Base-by-base conservation (phyloP, 306 rosid genomes). In the Prinsepia uniflora region DNA sequence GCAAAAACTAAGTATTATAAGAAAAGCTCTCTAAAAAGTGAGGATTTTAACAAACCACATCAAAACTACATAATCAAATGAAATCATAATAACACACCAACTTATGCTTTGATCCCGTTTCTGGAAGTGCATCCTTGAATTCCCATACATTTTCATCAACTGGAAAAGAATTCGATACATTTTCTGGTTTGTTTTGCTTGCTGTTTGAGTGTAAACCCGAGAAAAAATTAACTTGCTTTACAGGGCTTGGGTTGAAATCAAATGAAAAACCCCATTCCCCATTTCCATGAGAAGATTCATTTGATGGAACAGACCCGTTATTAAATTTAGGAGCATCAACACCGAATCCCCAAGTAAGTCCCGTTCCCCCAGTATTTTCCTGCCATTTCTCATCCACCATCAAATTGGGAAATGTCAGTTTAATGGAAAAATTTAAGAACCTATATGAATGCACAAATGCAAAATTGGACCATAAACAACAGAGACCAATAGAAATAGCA, bases 191-290 rank as follows among this genome's bases (percentile, higher is more conserved):
- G 72, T 62, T 80, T 44, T 57, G 78, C 73, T 78, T 71, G 71
- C 74, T 81, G 67, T 65, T 69, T 1, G 48, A 58, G 74, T 60
- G 64, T 6, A 69, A 71, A 63, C 72, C 79, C 14, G 61, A 72
- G 62, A 79, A 53, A 63, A 67, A 11, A 45, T 65, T 72, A 72
- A 70, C 66, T 61, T 63, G 84, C 56, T 65, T 45, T 19, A 70
- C 74, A 67, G 80, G 76, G 66, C 60, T 71, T 15, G 83, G 76
- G 65, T 76, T 75, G 76, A 86, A 85, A 81, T 82, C 85, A 81
- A 90, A 83, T 53, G 79, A 82, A 52, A 78, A 49, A 65, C 77
- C 68, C 93, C 89, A 81, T 19, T 78, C 79, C 43, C 73, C 82
- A 72, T 65, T 61, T 72, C 75, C 75, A 65, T 72, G 67, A 67